Conservation (phyloP, 192 early-diverging fungal genomes). For the Hyaloraphidium curvatum region DNA sequence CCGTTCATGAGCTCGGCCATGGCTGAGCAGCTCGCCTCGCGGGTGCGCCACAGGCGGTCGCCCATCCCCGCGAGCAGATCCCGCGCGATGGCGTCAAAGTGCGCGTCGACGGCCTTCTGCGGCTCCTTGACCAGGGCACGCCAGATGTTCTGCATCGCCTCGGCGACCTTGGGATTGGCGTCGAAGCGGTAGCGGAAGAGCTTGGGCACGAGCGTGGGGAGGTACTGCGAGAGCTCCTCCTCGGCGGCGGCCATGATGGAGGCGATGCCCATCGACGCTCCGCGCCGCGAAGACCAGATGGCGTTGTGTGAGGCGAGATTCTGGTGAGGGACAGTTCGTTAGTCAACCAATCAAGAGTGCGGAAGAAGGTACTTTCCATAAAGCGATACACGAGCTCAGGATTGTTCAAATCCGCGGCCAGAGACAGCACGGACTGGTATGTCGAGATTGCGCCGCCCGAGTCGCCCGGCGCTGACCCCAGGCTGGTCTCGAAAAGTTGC, state of each 20-base stretch:
- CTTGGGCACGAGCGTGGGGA: constrained; percentile 56
- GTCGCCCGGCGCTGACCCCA: constrained; percentile 62
- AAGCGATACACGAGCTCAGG: constrained; percentile 39
- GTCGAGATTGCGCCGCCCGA: constrained; percentile 31
- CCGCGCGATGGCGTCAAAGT: constrained; percentile 61
- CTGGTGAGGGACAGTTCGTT: constrained; percentile 7
- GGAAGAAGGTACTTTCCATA: background rate
- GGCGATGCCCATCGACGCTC: constrained; percentile 73
- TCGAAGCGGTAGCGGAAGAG: constrained; percentile 83
- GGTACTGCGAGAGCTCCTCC: constrained; percentile 56
- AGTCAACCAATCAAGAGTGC: background rate
- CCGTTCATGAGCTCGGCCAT: constrained; percentile 53
- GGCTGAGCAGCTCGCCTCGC: constrained; percentile 65
- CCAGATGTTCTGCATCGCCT: constrained; percentile 87
- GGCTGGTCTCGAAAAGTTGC: constrained; percentile 42
- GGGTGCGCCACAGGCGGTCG: constrained; percentile 63
- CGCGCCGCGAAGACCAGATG: constrained; percentile 74
- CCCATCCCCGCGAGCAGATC: constrained; percentile 61
- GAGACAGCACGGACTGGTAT: constrained; percentile 59
- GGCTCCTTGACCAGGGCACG: constrained; percentile 36
- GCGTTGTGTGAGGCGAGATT: constrained; percentile 79
- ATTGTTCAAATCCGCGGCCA: constrained; percentile 86
- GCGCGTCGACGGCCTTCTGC: constrained; percentile 45
- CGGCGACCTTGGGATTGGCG: constrained; percentile 67
- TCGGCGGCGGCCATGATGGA: constrained; percentile 59